phyloP scores from a whole-genome alignment of 2,329 filamentous ascomycete genomes.

The Leptographium galeiforme region DNA sequence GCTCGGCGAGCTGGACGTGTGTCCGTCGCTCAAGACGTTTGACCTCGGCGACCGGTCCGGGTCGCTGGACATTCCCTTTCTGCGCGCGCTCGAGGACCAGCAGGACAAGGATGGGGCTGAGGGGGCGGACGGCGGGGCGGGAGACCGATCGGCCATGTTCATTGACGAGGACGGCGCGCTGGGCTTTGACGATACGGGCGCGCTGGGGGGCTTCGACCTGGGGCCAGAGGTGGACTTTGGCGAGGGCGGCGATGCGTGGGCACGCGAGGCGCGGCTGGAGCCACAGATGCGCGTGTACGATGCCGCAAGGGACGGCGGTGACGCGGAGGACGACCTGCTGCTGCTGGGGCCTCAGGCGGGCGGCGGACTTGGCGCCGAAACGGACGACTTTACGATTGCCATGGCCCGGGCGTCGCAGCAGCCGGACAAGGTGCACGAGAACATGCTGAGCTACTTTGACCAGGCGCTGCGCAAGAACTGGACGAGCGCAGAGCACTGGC shows the following conservation, averaged over 20 bases:
- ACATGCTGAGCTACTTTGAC: constrained; percentile 96
- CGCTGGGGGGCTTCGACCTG: constrained; percentile 57
- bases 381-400: constrained; percentile 63
- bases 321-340: constrained; percentile 37
- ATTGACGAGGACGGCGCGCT: constrained; percentile 76
- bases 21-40: constrained; percentile 86
- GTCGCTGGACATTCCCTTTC: constrained; percentile 78
- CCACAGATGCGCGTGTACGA: constrained; percentile 74
- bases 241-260: constrained; percentile 93
- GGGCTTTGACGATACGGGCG: constrained; percentile 72
- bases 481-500: constrained; percentile 97
- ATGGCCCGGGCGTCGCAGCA: constrained; percentile 54
- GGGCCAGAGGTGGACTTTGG: constrained; percentile 72
- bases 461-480: constrained; percentile 94
- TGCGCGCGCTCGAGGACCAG: constrained; percentile 83
- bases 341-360: constrained; percentile 35
- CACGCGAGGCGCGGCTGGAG: constrained; percentile 72
- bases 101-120: constrained; percentile 53
- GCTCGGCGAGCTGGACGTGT: constrained; percentile 81
- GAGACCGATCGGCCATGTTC: constrained; percentile 65
- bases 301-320: constrained; percentile 32
- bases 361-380: constrained; percentile 44
- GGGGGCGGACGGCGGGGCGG: constrained; percentile 33
- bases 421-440: constrained; percentile 65
- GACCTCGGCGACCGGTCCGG: constrained; percentile 78